A percentile compares a stretch with the other conserved stretches of the same genome.
Conservation (phyloP, 495 filamentous ascomycete species). For the Podospora appendiculata region DNA sequence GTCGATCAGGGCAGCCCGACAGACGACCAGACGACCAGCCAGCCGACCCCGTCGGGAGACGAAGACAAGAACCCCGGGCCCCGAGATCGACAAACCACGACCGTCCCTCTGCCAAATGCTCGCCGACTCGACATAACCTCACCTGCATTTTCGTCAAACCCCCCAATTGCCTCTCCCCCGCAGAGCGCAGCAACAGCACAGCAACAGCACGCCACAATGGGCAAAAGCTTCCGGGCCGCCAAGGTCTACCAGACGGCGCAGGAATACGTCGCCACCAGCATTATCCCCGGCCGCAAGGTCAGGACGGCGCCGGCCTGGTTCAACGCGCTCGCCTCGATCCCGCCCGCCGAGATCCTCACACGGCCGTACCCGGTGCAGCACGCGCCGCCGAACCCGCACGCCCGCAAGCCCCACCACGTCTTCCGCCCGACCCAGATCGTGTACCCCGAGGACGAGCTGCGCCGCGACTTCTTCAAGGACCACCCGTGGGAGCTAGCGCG, state of each 20-base stretch:
- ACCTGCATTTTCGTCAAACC: too few species aligned
- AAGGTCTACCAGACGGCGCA: conserved; percentile 63
- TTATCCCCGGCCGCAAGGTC: conserved; percentile 12
- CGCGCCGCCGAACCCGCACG: conserved; percentile 40
- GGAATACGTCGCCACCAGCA: conserved; percentile 44
- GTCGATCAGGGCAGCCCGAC: too few species aligned
- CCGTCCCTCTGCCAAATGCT: too few species aligned
- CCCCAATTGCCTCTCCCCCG: not conserved
- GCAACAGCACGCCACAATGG: conserved; percentile 6
- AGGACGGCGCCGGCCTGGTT: conserved; percentile 64
- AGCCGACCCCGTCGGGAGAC: too few species aligned
- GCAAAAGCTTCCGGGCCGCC: conserved; percentile 61
- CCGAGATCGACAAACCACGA: too few species aligned
- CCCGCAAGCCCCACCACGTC: conserved; percentile 56
- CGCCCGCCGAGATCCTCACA: conserved; percentile 69
- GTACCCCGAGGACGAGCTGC: conserved; percentile 81
- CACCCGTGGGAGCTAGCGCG: conserved; percentile 97
- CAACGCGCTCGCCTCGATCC: conserved; percentile 61
- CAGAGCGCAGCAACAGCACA: not conserved
- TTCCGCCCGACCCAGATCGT: conserved; percentile 71
- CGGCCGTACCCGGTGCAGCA: conserved; percentile 60
- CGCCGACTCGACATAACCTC: too few species aligned
- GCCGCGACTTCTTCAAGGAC: conserved; percentile 76
- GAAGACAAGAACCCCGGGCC: too few species aligned
- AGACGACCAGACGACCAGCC: too few species aligned